phyloP scores from a whole-genome alignment of 2,329 filamentous ascomycete genomes.

The Fusarium paranaense region DNA sequence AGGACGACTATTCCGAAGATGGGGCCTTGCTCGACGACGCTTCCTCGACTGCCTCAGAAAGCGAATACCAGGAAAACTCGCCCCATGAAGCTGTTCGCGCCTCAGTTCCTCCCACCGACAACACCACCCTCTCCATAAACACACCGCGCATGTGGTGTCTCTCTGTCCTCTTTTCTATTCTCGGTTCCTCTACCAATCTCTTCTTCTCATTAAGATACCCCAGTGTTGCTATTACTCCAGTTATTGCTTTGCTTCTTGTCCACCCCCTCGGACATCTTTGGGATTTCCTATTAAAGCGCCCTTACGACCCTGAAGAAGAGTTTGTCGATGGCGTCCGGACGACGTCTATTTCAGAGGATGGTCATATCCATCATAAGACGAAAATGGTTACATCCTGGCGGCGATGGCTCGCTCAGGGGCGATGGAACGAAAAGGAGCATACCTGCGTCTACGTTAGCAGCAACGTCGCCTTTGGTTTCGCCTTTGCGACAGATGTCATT shows the following conservation, averaged over 20 bases:
- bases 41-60: conserved; percentile 57
- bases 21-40: conserved; percentile 52
- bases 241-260: conserved; percentile 86
- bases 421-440: conserved; percentile 91
- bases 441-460: conserved; percentile 90
- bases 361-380: conserved; percentile 27
- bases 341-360: conserved; percentile 30
- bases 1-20: conserved; percentile 53
- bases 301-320: conserved; percentile 61
- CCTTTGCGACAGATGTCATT: conserved; percentile 90
- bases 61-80: conserved; percentile 74
- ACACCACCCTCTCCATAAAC: conserved; percentile 83
- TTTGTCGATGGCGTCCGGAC: conserved; percentile 62
- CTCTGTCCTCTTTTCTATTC: conserved; percentile 82
- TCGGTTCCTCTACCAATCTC: conserved; percentile 85
- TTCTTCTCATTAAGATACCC: conserved; percentile 93
- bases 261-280: conserved; percentile 85
- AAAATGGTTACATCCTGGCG: conserved; percentile 61
- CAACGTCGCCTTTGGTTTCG: conserved; percentile 90
- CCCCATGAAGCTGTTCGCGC: conserved; percentile 84
- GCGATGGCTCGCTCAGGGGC: conserved; percentile 82
- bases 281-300: conserved; percentile 78
- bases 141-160: conserved; percentile 89
- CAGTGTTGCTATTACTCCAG: conserved; percentile 88
- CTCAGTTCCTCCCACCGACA: conserved; percentile 80